Evolutionary conservation across 176 grass and related monocot genomes (phyloP).

Genomic region (Leersia perrieri): DNA sequence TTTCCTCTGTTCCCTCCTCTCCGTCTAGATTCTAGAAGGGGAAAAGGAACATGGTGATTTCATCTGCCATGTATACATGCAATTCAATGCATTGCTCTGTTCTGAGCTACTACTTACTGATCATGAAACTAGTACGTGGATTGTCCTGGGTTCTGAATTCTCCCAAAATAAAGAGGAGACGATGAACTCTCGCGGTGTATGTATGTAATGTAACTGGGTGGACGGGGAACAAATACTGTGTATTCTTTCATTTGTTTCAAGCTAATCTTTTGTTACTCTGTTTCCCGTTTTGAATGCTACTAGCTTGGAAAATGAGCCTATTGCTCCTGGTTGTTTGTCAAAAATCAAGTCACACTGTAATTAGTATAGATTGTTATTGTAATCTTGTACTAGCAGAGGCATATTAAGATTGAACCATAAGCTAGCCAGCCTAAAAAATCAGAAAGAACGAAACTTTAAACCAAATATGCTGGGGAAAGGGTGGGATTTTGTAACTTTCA

Average conservation of each 20-base stretch:
- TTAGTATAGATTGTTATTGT: neutral
- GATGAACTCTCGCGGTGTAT: neutral
- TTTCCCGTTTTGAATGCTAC: neutral
- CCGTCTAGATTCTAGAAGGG: neutral
- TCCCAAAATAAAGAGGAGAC: neutral
- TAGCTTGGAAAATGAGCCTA: neutral
- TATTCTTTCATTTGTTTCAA: slow-evolving; percentile 34
- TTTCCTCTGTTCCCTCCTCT: neutral
- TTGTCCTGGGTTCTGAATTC: neutral
- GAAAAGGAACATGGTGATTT: neutral
- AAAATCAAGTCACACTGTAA: neutral
- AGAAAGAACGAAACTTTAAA: too few species aligned
- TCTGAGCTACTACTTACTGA: slow-evolving; percentile 28
- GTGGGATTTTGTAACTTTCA: neutral
- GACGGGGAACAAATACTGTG: slow-evolving; percentile 30
- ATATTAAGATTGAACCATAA: neutral
- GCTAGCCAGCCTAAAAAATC: neutral
- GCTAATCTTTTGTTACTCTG: neutral
- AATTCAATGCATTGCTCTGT: neutral
- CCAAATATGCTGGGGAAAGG: neutral
- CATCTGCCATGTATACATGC: neutral
- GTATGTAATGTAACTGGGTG: slow-evolving; percentile 25
- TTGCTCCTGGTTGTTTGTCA: too few species aligned
- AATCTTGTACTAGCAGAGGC: neutral
- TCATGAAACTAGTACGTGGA: slow-evolving; percentile 26